Evolutionary conservation across 2,329 filamentous ascomycete species (phyloP).

Genomic region (Fusarium sp.): DNA sequence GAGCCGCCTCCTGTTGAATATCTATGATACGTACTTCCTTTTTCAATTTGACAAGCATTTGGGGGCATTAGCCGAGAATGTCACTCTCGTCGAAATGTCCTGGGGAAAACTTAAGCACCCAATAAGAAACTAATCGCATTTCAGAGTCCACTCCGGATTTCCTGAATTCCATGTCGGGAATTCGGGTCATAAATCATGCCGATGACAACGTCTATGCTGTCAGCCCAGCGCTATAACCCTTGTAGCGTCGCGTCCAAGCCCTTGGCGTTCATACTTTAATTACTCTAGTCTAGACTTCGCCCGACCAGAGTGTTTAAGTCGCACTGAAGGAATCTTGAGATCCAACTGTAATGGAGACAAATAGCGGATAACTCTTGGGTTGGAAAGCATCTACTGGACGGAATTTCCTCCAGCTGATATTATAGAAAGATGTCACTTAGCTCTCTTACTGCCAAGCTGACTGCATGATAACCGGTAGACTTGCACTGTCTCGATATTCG

Average conservation of each 20-base stretch:
- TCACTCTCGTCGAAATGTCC: background rate
- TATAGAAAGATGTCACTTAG: background rate
- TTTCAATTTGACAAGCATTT: background rate
- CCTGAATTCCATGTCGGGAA: background rate
- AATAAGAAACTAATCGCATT: background rate
- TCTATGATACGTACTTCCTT: constrained; percentile 27
- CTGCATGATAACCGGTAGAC: background rate
- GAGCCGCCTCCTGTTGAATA: background rate
- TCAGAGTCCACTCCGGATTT: background rate
- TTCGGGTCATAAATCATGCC: constrained; percentile 28
- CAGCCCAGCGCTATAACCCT: constrained; percentile 17
- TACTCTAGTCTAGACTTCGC: background rate
- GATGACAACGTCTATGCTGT: constrained; percentile 10
- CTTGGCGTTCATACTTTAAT: constrained; percentile 12
- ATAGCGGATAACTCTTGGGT: background rate
- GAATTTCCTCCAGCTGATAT: background rate
- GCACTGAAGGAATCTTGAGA: background rate
- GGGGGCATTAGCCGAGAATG: background rate
- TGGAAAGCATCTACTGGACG: background rate
- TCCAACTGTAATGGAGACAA: background rate
- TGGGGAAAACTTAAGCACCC: background rate
- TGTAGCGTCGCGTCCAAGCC: background rate
- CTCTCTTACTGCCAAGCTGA: background rate
- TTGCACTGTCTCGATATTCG: constrained; percentile 5
- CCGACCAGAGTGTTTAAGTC: background rate